Conservation (phyloP, 805 yeast genomes). For the Starmerella davenportii region DNA sequence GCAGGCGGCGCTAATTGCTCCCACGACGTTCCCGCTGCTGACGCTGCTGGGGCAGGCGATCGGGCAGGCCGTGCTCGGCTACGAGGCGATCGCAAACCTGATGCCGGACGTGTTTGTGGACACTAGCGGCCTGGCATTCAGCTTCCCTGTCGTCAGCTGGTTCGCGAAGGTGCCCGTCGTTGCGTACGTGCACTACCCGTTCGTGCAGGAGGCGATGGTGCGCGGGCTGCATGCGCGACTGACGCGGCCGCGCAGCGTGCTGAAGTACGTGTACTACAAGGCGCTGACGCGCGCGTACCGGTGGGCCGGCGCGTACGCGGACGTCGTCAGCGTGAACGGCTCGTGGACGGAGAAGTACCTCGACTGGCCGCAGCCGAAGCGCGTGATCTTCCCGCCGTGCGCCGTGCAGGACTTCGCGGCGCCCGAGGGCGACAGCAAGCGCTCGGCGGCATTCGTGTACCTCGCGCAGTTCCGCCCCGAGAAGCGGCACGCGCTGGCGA, state of each 20-base stretch:
- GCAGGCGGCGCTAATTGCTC: slow-evolving; percentile 44
- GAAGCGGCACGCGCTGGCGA: slow-evolving; percentile 62
- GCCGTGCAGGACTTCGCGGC: slow-evolving; percentile 40
- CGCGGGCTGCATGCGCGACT: slow-evolving; percentile 10
- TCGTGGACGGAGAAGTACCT: slow-evolving; percentile 84
- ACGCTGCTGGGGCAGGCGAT: slow-evolving; percentile 78
- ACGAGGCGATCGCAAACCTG: slow-evolving; percentile 50
- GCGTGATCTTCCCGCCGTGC: slow-evolving; percentile 75
- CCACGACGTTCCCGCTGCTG: slow-evolving; percentile 53
- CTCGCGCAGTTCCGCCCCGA: slow-evolving; percentile 93
- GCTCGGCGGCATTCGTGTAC: slow-evolving; percentile 26
- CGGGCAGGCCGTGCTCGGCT: slow-evolving; percentile 52
- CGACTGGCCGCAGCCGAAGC: slow-evolving; percentile 40
- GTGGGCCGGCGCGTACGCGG: slow-evolving; percentile 46
- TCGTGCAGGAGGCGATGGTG: slow-evolving; percentile 71
- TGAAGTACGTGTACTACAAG: slow-evolving; percentile 42
- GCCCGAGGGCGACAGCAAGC: slow-evolving; percentile 16
- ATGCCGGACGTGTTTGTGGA: slow-evolving; percentile 84
- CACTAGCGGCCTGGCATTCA: slow-evolving; percentile 85
- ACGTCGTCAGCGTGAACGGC: slow-evolving; percentile 58
- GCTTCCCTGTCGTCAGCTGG: slow-evolving; percentile 46
- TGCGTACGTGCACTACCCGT: slow-evolving; percentile 89
- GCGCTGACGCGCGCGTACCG: slow-evolving; percentile 45
- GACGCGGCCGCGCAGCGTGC: slow-evolving; percentile 26
- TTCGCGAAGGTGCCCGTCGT: slow-evolving; percentile 54